These are phyloP conservation scores for Cryptococcus maquisensis DNA, from an alignment of 1,284 basidiomycete species.

Conservation along the genomic window DNA sequence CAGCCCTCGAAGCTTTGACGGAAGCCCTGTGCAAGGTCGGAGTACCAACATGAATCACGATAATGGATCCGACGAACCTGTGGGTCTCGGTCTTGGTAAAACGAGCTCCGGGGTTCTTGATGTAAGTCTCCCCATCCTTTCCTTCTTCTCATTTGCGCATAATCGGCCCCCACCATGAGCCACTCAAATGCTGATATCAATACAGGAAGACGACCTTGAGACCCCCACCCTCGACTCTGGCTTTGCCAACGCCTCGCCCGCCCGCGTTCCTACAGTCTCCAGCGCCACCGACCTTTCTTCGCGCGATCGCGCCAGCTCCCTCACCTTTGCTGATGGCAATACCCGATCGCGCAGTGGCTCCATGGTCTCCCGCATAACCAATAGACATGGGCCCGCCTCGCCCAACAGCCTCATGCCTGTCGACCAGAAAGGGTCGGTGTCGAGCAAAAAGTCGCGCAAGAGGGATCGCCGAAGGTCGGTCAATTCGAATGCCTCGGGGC, in stretches of 20 bases:
- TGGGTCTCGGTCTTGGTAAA: background rate
- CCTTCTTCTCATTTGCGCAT: background rate
- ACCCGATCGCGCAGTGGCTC: slow-evolving; percentile 19
- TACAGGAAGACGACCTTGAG: background rate
- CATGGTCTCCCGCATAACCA: slow-evolving; percentile 19
- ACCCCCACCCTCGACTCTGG: background rate
- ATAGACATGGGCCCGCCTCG: slow-evolving; percentile 2
- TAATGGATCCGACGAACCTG: background rate
- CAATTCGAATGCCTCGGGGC: slow-evolving; percentile 16
- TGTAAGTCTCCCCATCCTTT: background rate
- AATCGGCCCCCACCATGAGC: background rate
- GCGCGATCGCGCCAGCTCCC: slow-evolving; percentile 11
- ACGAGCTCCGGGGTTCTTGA: background rate
- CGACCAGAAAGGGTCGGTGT: slow-evolving; percentile 9
- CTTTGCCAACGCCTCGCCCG: background rate
- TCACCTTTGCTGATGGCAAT: slow-evolving; percentile 4
- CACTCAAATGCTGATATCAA: background rate
- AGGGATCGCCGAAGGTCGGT: slow-evolving; percentile 25
- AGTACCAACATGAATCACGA: slow-evolving; percentile 14
- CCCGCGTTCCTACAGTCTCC: background rate
- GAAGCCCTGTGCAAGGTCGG: slow-evolving; percentile 1
- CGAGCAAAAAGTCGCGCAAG: slow-evolving; percentile 17
- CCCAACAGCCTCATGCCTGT: slow-evolving; percentile 12
- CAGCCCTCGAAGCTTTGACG: slow-evolving; percentile 21
- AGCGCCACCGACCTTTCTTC: background rate